phyloP scores from a whole-genome alignment of 192 early-diverging fungal species.

The Umbelopsis vinacea region DNA sequence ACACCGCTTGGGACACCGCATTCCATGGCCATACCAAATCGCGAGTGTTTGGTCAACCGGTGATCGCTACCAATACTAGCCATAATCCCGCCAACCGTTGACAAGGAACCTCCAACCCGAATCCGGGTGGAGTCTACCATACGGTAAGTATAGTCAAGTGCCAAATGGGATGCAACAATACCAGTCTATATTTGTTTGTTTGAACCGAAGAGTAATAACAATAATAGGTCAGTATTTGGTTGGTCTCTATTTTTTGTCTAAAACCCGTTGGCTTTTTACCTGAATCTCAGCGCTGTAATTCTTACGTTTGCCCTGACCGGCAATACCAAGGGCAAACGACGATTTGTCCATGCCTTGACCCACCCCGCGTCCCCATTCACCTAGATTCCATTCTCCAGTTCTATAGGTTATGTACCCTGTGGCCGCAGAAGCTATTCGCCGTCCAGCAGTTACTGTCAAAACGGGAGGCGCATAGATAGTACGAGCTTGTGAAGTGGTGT shows the following conservation, averaged over 20 bases:
- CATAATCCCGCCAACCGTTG: constrained; percentile 52
- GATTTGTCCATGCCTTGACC: constrained; percentile 42
- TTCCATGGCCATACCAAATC: constrained; percentile 61
- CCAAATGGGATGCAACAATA: constrained; percentile 54
- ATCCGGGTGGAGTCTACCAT: constrained; percentile 47
- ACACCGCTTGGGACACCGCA: constrained; percentile 65
- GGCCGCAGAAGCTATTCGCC: constrained; percentile 61
- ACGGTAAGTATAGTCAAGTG: constrained; percentile 53
- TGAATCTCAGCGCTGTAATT: constrained; percentile 55
- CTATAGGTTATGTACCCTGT: constrained; percentile 78
- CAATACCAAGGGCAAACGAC: constrained; percentile 55
- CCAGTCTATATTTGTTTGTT: constrained; percentile 46
- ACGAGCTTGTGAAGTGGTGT: constrained; percentile 56
- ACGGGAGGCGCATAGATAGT: constrained; percentile 70
- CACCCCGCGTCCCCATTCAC: constrained; percentile 59
- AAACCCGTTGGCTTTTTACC: constrained; percentile 24
- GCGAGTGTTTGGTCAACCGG: constrained; percentile 56
- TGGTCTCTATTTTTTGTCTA: too few relatives aligned
- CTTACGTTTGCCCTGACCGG: constrained; percentile 46
- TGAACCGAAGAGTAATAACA: too few relatives aligned
- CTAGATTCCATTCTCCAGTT: constrained; percentile 75
- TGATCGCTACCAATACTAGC: constrained; percentile 59
- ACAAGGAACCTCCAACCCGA: constrained; percentile 50
- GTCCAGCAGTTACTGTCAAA: constrained; percentile 62
- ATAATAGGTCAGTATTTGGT: too few relatives aligned